Percentiles rank a stretch among this genome's conserved stretches.
These are phyloP conservation scores for Papiliotrema nemorosa DNA, from an alignment of 1,284 basidiomycete species.

Conservation along the genomic window DNA sequence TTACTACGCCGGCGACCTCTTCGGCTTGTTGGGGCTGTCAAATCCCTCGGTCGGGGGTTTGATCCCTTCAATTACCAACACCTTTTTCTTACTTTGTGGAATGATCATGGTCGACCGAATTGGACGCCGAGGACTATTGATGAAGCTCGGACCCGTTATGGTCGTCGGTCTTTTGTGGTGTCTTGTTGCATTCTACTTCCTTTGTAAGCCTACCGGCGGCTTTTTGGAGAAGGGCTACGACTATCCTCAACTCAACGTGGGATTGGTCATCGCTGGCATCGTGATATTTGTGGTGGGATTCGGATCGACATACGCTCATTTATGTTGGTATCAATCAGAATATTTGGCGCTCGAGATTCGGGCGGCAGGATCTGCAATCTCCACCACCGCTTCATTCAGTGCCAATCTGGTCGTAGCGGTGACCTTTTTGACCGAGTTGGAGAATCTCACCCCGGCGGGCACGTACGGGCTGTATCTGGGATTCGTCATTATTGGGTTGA, in stretches of 20 bases:
- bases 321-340: slow-evolving; percentile 42
- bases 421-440: slow-evolving; percentile 16
- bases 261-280: slow-evolving; percentile 34
- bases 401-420: slow-evolving; percentile 27
- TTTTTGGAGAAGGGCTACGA: slow-evolving; percentile 17
- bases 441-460: slow-evolving; percentile 15
- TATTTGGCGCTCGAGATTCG: slow-evolving; percentile 40
- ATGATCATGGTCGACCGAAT: slow-evolving; percentile 37
- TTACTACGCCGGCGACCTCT: slow-evolving; percentile 36
- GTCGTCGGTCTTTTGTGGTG: slow-evolving; percentile 31
- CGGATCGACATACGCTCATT: slow-evolving; percentile 38
- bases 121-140: slow-evolving; percentile 32
- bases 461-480: slow-evolving; percentile 22
- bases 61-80: slow-evolving; percentile 36
- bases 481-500: slow-evolving; percentile 13
- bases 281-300: slow-evolving; percentile 39
- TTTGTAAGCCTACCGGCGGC: slow-evolving; percentile 11
- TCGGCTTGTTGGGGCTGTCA: slow-evolving; percentile 36
- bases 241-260: slow-evolving; percentile 17
- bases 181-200: slow-evolving; percentile 33
- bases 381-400: slow-evolving; percentile 18
- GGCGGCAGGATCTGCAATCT: slow-evolving; percentile 26
- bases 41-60: slow-evolving; percentile 36
- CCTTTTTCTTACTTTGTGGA: slow-evolving; percentile 31
- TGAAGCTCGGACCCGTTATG: slow-evolving; percentile 24